A percentile compares a stretch with the other conserved stretches of the same genome.
phyloP scores from a whole-genome alignment of 2,329 filamentous ascomycete species.

The Microcyclosporella mali region DNA sequence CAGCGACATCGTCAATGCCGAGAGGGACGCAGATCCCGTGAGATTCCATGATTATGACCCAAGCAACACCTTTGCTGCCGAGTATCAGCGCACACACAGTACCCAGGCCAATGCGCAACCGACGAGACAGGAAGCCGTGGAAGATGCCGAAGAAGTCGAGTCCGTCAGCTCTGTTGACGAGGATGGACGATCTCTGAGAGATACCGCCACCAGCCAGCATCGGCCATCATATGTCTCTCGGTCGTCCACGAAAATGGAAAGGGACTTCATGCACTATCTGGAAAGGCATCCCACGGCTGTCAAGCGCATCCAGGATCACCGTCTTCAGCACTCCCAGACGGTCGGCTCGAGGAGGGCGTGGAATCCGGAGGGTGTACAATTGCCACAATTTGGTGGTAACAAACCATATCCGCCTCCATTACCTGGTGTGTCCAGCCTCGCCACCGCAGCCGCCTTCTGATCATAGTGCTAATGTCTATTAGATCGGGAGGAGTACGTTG shows the following conservation, averaged over 20 bases:
- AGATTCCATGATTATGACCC: conserved; percentile 24
- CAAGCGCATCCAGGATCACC: conserved; percentile 60
- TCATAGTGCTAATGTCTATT: too few species aligned
- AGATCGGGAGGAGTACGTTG: conserved; percentile 68
- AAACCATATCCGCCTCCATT: conserved; percentile 62
- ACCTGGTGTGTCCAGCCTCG: conserved; percentile 33
- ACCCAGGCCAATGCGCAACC: background rate
- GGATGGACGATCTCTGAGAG: background rate
- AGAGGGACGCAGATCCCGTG: conserved; percentile 48
- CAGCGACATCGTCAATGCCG: conserved; percentile 49
- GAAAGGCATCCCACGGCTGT: conserved; percentile 65
- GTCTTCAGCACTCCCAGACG: conserved; percentile 64
- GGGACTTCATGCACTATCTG: conserved; percentile 38
- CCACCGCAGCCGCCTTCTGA: too few species aligned
- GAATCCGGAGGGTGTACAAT: conserved; percentile 37
- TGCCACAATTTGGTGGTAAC: conserved; percentile 13
- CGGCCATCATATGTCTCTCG: conserved; percentile 9
- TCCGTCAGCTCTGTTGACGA: background rate
- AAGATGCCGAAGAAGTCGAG: conserved; percentile 1
- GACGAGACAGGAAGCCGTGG: background rate
- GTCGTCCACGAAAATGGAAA: conserved; percentile 38
- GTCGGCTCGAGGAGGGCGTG: conserved; percentile 48
- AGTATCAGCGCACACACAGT: background rate
- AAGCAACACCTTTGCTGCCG: background rate
- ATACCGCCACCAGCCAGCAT: background rate